Conservation (phyloP, 495 filamentous ascomycete genomes). For the Apodospora peruviana region DNA sequence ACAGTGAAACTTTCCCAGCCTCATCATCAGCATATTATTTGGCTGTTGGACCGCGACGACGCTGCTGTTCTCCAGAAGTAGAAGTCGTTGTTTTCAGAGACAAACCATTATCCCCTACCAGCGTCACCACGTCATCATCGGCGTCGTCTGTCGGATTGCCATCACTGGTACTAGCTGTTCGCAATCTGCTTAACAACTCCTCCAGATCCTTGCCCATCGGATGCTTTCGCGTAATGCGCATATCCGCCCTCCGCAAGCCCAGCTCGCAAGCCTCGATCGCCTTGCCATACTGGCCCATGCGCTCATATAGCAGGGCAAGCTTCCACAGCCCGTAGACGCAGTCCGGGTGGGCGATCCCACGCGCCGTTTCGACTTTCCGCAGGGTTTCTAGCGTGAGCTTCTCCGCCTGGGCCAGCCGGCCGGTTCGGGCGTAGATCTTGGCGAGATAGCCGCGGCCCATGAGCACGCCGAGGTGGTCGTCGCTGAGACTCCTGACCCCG, state of each 20-base stretch:
- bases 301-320: slow-evolving; percentile 1
- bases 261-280: not conserved
- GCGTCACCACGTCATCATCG: too few relatives aligned
- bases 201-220: not conserved
- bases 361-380: not conserved
- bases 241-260: slow-evolving; percentile 1
- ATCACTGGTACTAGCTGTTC: too few relatives aligned
- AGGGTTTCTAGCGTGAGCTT: not conserved
- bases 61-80: too few relatives aligned
- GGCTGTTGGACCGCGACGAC: too few relatives aligned
- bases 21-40: too few relatives aligned
- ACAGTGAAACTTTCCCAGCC: too few relatives aligned
- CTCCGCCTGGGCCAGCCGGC: not conserved
- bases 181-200: not conserved
- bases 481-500: not conserved
- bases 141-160: too few relatives aligned
- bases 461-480: slow-evolving; percentile 6
- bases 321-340: slow-evolving; percentile 5
- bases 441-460: slow-evolving; percentile 4
- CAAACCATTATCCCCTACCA: too few relatives aligned
- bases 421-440: slow-evolving; percentile 1
- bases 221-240: slow-evolving; percentile 4
- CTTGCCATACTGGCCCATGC: not conserved
- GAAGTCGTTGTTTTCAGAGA: too few relatives aligned
- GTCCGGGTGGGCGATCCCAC: slow-evolving; percentile 4